Base-by-base conservation (phyloP, 495 filamentous ascomycete species). In the Jackrogersella minutella region DNA sequence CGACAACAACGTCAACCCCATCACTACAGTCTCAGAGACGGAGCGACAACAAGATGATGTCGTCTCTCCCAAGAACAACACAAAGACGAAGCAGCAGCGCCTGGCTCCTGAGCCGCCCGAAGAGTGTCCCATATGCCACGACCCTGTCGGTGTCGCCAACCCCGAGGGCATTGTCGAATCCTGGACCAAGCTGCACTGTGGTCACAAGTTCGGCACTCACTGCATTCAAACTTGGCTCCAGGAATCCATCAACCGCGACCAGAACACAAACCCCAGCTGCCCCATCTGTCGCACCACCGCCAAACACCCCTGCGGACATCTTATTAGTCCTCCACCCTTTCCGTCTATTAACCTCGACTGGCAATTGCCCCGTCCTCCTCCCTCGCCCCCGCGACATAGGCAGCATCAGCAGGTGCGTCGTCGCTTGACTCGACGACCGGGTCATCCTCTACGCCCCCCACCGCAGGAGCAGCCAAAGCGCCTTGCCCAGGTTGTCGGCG, bases 141-240 rank as follows among this genome's bases (percentile, higher is more conserved):
- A 82, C 41, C 66, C 71, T 7, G 69, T 81, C 50, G 78, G 78
- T 34, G 14, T 58, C 14, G 51, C 51, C 10, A 77, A 68, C 33
- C 70, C 74, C 3, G 78, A 80, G 47, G 78, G 78, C 58, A 67
- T 76, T 51, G 36, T 69, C 16, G 80, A 82, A 65, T 44, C 66
- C 10, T 81, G 79, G 79, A 77, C 76, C 36, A 43, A 63, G n/a
- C 65, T 82, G 10, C 75, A 79, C 21, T 82, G 80, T 64, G 77
- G 78, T 4, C 80, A 82, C 56, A 61, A 68, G 31, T 82, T 82
- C 60, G 80, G 80, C 39, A 74, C 74, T 41, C 62, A 75, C 39
- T 82, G 80, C 76, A 81, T 82, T 66, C 80, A 81, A 43, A 73
- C 70, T 33, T 81, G 80, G 68, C 71, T 82, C 5, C 59, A 70